Evolutionary conservation across 2,329 filamentous ascomycete genomes (phyloP).

Genomic region (Rosellinia necatrix): DNA sequence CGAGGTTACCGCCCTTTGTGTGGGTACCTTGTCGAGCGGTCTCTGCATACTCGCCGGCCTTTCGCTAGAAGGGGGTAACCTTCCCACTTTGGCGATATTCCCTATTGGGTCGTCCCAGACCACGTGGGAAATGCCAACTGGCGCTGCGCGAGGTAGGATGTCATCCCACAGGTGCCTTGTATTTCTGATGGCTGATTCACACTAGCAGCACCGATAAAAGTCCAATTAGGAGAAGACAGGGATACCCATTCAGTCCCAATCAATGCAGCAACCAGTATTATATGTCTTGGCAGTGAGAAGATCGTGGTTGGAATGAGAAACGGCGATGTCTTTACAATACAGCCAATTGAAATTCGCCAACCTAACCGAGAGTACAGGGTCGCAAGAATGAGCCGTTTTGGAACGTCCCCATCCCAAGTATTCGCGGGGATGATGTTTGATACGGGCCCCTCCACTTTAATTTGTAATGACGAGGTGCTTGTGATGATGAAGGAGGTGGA

Average conservation of each 20-base stretch:
- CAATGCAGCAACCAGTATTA: conserved; percentile 55
- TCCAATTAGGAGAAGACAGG: conserved; percentile 2
- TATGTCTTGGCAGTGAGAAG: conserved; percentile 40
- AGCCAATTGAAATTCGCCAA: conserved; percentile 22
- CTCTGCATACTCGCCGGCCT: conserved; percentile 34
- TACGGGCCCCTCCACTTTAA: conserved; percentile 51
- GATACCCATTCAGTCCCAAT: conserved; percentile 23
- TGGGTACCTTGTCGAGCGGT: conserved; percentile 25
- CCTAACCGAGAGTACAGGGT: conserved; percentile 24
- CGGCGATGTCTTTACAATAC: conserved; percentile 54
- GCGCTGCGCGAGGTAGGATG: conserved; percentile 26
- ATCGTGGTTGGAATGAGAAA: conserved; percentile 56
- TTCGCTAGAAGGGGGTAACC: conserved; percentile 24
- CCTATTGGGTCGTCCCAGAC: conserved; percentile 17
- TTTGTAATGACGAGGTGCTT: conserved; percentile 43
- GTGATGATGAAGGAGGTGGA: conserved; percentile 33
- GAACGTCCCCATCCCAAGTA: conserved; percentile 37
- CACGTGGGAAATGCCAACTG: not conserved
- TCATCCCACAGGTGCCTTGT: not conserved
- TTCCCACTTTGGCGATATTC: conserved; percentile 31
- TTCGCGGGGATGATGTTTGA: conserved; percentile 39
- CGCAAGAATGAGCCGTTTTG: conserved; percentile 33
- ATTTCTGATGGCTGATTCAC: conserved; percentile 1
- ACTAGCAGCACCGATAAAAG: not conserved
- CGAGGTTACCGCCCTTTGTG: conserved; percentile 55